Evolutionary conservation across 106 monocot genomes (phyloP), one percentile per base, ranked within the genome.

Genomic region (Dioscorea dumetorum): DNA sequence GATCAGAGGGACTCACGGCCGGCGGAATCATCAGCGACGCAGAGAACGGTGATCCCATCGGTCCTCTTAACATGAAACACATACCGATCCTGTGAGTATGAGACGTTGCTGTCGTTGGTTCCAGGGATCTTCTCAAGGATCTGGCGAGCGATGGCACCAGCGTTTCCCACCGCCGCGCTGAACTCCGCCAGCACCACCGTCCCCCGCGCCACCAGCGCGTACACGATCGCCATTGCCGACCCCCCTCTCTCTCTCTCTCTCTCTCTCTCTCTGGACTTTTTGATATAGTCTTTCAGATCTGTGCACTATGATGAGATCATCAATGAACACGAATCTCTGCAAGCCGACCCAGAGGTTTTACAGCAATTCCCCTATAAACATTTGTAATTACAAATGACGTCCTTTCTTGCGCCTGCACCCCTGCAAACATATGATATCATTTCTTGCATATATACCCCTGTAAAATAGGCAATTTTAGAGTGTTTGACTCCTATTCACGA

Each of bases 41-140:
- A 99, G 63, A 99, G 90, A 24, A 85, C 90, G 75, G 99, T 93
- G 87, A 99, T 83, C 58, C 93, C 99, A 35, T 99, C 99, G 61
- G 99, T 93, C 68, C 99, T 76, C 79, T 90, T 93, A 70, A 87
- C 99, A 67, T 99, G 99, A 81, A 99, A 99, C 69, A 90, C 77
- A 67, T 80, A 85, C 17, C 90, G 86, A 22, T 99, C 93, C 75
- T 99, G 99, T 14, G 99, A 90, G 72, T 93, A 99, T 34, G 90
- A 99, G 23, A 99, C 75, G 72, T 93, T 82, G 82, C 87, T 83
- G 68, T 99, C 99, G 19, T 86, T 64, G 58, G 67, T 64, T 32
- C 83, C 81, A 0, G 93, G 81, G 60, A 99, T 84, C 74, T 77
- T 85, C 67, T 99, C 99, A 9, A 99, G 83, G 69, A 99, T 80